A percentile compares a stretch with the other conserved stretches of the same genome.
phyloP scores from a whole-genome alignment of 2,329 filamentous ascomycete genomes.

The Pseudogymnoascus destructans region DNA sequence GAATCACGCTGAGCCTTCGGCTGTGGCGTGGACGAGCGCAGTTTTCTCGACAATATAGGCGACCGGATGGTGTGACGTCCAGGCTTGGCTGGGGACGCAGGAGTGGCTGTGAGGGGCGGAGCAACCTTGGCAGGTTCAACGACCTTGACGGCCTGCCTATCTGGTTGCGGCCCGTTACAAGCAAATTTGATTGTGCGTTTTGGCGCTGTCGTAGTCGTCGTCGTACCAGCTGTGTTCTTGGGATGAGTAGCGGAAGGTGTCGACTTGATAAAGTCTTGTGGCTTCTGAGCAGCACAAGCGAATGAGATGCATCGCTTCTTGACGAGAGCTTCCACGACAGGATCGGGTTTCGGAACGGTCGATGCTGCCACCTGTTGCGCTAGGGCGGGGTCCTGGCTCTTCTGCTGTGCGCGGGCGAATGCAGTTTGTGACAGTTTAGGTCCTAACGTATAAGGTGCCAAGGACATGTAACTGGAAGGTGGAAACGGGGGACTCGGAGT shows the following conservation, averaged over 20 bases:
- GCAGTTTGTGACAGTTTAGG: conserved; percentile 15
- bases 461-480: conserved; percentile 36
- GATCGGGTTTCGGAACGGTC: conserved; percentile 34
- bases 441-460: conserved; percentile 21
- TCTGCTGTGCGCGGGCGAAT: conserved; percentile 9
- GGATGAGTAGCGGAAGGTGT: conserved; percentile 27
- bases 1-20: conserved; percentile 18
- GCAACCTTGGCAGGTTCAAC: conserved; percentile 11
- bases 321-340: conserved; percentile 48
- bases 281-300: conserved; percentile 52
- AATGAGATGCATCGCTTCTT: conserved; percentile 89
- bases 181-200: conserved; percentile 61
- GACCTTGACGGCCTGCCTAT: not conserved
- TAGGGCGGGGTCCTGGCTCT: conserved; percentile 9
- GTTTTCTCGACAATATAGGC: conserved; percentile 22
- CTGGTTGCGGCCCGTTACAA: conserved; percentile 42
- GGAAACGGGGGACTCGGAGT: conserved; percentile 80
- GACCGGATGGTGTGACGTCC: conserved; percentile 18
- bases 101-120: conserved; percentile 1
- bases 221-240: conserved; percentile 28
- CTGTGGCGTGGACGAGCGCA: conserved; percentile 14
- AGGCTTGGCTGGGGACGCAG: conserved; percentile 15
- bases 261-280: conserved; percentile 28
- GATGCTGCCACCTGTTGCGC: conserved; percentile 20
- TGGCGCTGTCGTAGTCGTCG: conserved; percentile 26